Conservation (phyloP, 352 stramenopile species). For the Bremia lactucae region DNA sequence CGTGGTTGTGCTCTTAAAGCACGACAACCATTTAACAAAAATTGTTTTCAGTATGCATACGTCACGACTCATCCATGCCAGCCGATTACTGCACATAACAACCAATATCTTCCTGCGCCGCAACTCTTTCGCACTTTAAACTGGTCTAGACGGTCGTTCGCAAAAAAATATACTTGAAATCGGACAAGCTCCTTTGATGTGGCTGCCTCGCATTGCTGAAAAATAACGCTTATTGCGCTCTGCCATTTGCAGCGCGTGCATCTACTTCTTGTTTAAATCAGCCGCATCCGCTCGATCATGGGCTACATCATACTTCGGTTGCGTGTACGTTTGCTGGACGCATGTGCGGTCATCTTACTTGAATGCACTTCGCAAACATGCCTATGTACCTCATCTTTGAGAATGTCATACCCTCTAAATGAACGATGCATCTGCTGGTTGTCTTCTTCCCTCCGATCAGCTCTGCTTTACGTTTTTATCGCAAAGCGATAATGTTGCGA, state of each 20-base stretch:
- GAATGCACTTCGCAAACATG: constrained; percentile 12
- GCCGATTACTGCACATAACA: constrained; percentile 75
- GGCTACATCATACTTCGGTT: constrained; percentile 65
- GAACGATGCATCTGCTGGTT: constrained; percentile 20
- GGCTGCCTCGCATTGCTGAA: constrained; percentile 64
- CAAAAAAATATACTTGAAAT: constrained; percentile 55
- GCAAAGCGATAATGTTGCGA: constrained; percentile 44
- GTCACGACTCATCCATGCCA: constrained; percentile 81
- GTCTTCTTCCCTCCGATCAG: constrained; percentile 11
- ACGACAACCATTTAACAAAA: constrained; percentile 60
- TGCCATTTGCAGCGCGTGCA: constrained; percentile 54
- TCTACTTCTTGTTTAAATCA: constrained; percentile 81
- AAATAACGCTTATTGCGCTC: constrained; percentile 69
- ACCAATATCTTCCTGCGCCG: constrained; percentile 70
- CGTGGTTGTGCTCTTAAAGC: constrained; percentile 66
- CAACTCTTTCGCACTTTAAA: constrained; percentile 71
- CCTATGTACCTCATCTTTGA: constrained; percentile 11
- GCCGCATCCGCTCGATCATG: constrained; percentile 80
- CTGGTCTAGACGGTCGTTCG: constrained; percentile 60
- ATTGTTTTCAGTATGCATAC: constrained; percentile 76
- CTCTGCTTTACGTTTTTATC: constrained; percentile 22
- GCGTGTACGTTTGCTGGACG: constrained; percentile 39
- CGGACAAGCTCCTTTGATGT: constrained; percentile 67
- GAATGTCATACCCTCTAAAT: constrained; percentile 8
- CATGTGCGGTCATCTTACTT: too few relatives aligned